A percentile compares a stretch with the other conserved stretches of the same genome.
phyloP scores from a whole-genome alignment of 768 basidiomycete species.

The Boletus rubropictus region DNA sequence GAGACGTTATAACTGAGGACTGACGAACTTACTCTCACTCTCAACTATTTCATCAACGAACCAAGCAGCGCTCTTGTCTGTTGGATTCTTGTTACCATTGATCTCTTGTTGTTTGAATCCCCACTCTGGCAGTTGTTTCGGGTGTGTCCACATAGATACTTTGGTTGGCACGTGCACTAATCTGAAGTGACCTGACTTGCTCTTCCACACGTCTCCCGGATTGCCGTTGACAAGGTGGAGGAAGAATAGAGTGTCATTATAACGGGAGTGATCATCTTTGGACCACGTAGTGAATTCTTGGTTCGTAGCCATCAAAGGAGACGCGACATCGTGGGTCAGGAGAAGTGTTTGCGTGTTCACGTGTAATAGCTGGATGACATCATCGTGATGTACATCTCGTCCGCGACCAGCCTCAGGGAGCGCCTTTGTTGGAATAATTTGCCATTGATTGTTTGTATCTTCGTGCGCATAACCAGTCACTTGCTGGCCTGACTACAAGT shows the following conservation, averaged over 20 bases:
- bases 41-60: slow-evolving; percentile 77
- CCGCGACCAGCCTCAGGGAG: slow-evolving; percentile 92
- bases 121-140: slow-evolving; percentile 87
- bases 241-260: slow-evolving; percentile 88
- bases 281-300: slow-evolving; percentile 96
- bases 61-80: slow-evolving; percentile 83
- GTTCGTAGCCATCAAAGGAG: slow-evolving; percentile 94
- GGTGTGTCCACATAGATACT: slow-evolving; percentile 92
- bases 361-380: slow-evolving; percentile 85
- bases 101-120: slow-evolving; percentile 96
- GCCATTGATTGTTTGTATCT: slow-evolving; percentile 94
- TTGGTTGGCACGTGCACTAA: slow-evolving; percentile 84
- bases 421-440: slow-evolving; percentile 90
- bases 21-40: slow-evolving; percentile 54
- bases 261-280: slow-evolving; percentile 66
- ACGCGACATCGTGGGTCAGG: slow-evolving; percentile 95
- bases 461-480: slow-evolving; percentile 94
- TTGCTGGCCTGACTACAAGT: slow-evolving; percentile 65
- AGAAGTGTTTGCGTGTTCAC: slow-evolving; percentile 77
- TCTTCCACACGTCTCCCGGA: slow-evolving; percentile 83
- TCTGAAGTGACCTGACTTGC: slow-evolving; percentile 89
- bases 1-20: slow-evolving; percentile 1
- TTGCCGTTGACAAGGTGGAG: slow-evolving; percentile 66
- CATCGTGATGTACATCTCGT: slow-evolving; percentile 84
- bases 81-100: slow-evolving; percentile 91